These are phyloP conservation scores for Elaeis guineensis DNA, from an alignment of 176 grass and related monocot species.

Conservation along the genomic window DNA sequence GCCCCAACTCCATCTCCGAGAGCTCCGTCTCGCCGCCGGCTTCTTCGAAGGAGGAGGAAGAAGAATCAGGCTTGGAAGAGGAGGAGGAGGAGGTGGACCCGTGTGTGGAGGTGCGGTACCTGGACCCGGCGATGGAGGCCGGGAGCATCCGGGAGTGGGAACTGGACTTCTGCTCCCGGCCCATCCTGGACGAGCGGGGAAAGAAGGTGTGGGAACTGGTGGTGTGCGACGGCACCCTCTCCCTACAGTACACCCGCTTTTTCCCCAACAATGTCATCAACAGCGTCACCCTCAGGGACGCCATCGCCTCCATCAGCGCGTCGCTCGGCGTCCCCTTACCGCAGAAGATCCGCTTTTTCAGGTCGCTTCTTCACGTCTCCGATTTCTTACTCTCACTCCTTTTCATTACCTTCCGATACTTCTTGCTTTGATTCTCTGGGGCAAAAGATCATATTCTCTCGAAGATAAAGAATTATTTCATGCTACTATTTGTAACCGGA, in stretches of 20 bases:
- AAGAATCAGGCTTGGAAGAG: constrained; percentile 7
- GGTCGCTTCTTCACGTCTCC: constrained; percentile 9
- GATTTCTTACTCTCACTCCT: too few species aligned
- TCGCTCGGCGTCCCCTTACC: constrained; percentile 59
- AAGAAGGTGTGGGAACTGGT: constrained; percentile 99
- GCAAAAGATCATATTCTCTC: too few species aligned
- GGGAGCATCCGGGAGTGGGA: constrained; percentile 83
- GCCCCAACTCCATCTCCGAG: too few species aligned
- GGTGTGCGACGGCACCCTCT: constrained; percentile 79
- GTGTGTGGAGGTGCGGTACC: constrained; percentile 70
- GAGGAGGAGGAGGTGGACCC: constrained; percentile 39
- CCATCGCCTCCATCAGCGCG: constrained; percentile 49
- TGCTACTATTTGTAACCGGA: too few species aligned
- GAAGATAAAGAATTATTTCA: too few species aligned
- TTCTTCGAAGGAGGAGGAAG: constrained; percentile 2
- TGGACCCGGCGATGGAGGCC: constrained; percentile 55
- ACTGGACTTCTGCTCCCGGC: constrained; percentile 93
- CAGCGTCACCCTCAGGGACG: constrained; percentile 83
- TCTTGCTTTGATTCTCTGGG: too few species aligned
- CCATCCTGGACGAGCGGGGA: constrained; percentile 66
- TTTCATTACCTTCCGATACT: too few species aligned
- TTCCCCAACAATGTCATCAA: constrained; percentile 99
- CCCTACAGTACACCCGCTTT: constrained; percentile 94
- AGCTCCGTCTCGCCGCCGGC: too few species aligned
- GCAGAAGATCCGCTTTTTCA: constrained; percentile 83